Evolutionary conservation across 352 stramenopile species (phyloP), one percentile per base, ranked within the genome.

Genomic region (Phytophthora kernoviae): DNA sequence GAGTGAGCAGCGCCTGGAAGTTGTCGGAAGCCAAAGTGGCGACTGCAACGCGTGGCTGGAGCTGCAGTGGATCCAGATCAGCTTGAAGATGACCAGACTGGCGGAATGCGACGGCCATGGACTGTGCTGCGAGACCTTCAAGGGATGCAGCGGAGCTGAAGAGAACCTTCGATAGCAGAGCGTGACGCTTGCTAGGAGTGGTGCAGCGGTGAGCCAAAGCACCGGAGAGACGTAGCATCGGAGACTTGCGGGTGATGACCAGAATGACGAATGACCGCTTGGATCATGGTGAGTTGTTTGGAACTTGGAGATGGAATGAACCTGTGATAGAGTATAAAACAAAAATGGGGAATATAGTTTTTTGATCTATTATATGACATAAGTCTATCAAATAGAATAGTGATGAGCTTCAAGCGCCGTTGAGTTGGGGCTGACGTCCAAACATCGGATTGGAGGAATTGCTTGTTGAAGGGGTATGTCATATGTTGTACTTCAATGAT

Each of bases 21-120:
- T 87, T 77, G 8, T 62, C 44, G 0, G 68, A 36, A 0, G 65
- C 48, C 17, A 94, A 68, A 10, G 74, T 69, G 9, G 64, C 46
- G 4, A 90, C 72, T 1, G 55, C 32, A 15, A 59, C 36, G 44
- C 58, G 58, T 33, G 54, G 59, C 44, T 79, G 70, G 17, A 77
- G 68, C 59, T 88, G 54, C 11, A 94, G 58, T 4, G 85, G 85
- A 18, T 94, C 83, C 12, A 92, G 59, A 39, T 90, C 78, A 2
- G 85, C 85, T 42, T 92, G 78, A 6, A 94, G 51, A 59, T 94
- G 85, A 21, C 85, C 85, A 44, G 79, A 87, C 41, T 89, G 81
- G 32, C 85, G 83, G 50, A 94, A 94, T 7, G 80, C 69, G 9
- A 60, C 77, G 54, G 73, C 77, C 83, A 94, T 91, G 22, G 83